Conservation (phyloP, 352 stramenopile genomes). For the Globisporangium takayamanum region DNA sequence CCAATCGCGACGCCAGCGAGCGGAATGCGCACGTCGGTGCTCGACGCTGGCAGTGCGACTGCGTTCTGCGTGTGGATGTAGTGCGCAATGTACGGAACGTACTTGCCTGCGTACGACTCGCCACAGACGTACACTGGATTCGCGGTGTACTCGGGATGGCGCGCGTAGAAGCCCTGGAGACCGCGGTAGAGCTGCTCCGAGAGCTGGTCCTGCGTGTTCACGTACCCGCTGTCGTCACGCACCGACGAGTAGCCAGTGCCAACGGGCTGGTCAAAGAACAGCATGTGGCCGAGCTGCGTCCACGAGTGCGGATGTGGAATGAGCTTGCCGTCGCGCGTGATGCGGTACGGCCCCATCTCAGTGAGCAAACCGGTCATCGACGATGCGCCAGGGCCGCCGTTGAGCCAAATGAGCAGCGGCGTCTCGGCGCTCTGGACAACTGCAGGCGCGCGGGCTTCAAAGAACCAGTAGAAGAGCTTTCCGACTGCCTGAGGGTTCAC, state of each 20-base stretch:
- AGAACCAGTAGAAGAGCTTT: constrained; percentile 85
- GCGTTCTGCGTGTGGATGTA: constrained; percentile 90
- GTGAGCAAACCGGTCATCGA: constrained; percentile 76
- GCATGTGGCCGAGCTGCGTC: constrained; percentile 74
- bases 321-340: constrained; percentile 56
- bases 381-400: constrained; percentile 66
- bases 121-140: constrained; percentile 68
- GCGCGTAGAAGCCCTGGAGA: constrained; percentile 85
- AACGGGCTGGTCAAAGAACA: constrained; percentile 82
- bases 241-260: constrained; percentile 75
- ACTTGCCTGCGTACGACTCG: constrained; percentile 97
- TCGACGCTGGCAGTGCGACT: constrained; percentile 8
- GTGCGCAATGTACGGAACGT: constrained; percentile 92
- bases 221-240: constrained; percentile 62
- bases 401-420: constrained; percentile 77
- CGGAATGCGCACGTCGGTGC: constrained; percentile 45
- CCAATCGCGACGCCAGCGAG: constrained; percentile 88
- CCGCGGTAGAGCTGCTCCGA: constrained; percentile 90
- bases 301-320: constrained; percentile 65
- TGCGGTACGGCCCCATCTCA: constrained; percentile 76
- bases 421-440: constrained; percentile 38
- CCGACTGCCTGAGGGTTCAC: constrained; percentile 51
- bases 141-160: constrained; percentile 78
- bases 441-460: constrained; percentile 48
- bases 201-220: constrained; percentile 60